Percentiles rank a stretch among this genome's conserved stretches.
Conservation (phyloP, 208 protist genomes). For the Trypanosoma platydactyli region DNA sequence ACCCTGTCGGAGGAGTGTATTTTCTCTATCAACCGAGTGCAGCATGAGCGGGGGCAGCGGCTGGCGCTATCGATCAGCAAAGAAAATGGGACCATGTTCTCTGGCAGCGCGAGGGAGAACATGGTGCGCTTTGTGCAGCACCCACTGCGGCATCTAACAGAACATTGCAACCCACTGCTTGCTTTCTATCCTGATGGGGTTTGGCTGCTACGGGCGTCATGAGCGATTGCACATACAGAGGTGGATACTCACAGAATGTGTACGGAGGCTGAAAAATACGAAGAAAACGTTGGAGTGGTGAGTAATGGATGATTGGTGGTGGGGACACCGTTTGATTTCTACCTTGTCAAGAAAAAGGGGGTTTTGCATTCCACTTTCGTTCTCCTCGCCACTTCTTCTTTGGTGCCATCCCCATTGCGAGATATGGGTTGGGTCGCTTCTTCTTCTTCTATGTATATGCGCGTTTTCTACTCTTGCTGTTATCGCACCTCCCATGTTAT, state of each 20-base stretch:
- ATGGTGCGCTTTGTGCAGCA: constrained; percentile 16
- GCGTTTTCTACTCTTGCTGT: neutral
- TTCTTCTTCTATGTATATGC: neutral
- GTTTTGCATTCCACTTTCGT: too few relatives aligned
- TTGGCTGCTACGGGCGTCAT: constrained; percentile 11
- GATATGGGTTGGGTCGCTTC: too few relatives aligned
- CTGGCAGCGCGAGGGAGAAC: neutral
- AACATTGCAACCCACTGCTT: neutral
- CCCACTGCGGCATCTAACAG: constrained; percentile 12
- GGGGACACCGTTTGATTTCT: neutral
- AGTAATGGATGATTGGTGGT: neutral
- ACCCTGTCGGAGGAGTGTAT: neutral
- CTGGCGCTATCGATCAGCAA: neutral
- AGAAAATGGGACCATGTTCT: neutral
- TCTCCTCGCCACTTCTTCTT: too few relatives aligned
- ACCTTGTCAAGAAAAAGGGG: neutral
- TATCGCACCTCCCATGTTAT: neutral
- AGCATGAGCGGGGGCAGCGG: constrained; percentile 1
- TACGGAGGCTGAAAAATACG: neutral
- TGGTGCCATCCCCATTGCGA: too few relatives aligned
- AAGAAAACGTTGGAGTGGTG: neutral
- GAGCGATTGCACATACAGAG: neutral
- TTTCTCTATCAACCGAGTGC: constrained; percentile 1
- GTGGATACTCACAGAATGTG: neutral
- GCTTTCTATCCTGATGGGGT: constrained; percentile 23